Percentiles rank a stretch among this genome's conserved stretches.
Evolutionary conservation across 2,329 filamentous ascomycete genomes (phyloP).

Genomic region (Penicillium olsonii): DNA sequence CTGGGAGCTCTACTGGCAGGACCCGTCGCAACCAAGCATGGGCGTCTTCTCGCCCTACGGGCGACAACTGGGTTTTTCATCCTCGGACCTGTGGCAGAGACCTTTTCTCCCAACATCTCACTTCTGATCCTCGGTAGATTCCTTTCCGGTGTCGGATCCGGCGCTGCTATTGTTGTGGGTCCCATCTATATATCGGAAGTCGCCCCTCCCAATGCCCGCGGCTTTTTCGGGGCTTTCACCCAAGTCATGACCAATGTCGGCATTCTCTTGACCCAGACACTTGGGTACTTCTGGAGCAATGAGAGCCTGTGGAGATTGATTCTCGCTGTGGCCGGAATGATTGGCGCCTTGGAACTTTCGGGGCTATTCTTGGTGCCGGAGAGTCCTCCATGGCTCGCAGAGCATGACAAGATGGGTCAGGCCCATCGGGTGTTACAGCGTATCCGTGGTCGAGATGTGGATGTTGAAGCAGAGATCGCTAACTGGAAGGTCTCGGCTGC

Average conservation of each 20-base stretch:
- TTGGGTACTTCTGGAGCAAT: conserved; percentile 85
- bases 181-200: conserved; percentile 95
- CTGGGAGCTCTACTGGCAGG: conserved; percentile 79
- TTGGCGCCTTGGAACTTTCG: conserved; percentile 67
- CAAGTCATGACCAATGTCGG: conserved; percentile 93
- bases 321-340: conserved; percentile 68
- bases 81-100: conserved; percentile 73
- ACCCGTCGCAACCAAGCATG: conserved; percentile 73
- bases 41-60: conserved; percentile 74
- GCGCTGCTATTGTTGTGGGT: conserved; percentile 86
- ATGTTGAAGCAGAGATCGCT: conserved; percentile 73
- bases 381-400: conserved; percentile 82
- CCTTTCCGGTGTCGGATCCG: conserved; percentile 79
- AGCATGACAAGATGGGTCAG: conserved; percentile 60
- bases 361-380: conserved; percentile 80
- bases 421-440: conserved; percentile 71
- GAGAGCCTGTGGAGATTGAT: conserved; percentile 82
- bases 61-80: conserved; percentile 75
- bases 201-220: conserved; percentile 71
- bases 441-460: conserved; percentile 68
- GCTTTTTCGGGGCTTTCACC: conserved; percentile 78
- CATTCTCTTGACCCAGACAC: conserved; percentile 77
- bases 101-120: conserved; percentile 66
- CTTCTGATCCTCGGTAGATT: conserved; percentile 74
- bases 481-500: conserved; percentile 52